Conservation (phyloP, 371 early-diverging fungal genomes). For the Dichotomocladium elegans region DNA sequence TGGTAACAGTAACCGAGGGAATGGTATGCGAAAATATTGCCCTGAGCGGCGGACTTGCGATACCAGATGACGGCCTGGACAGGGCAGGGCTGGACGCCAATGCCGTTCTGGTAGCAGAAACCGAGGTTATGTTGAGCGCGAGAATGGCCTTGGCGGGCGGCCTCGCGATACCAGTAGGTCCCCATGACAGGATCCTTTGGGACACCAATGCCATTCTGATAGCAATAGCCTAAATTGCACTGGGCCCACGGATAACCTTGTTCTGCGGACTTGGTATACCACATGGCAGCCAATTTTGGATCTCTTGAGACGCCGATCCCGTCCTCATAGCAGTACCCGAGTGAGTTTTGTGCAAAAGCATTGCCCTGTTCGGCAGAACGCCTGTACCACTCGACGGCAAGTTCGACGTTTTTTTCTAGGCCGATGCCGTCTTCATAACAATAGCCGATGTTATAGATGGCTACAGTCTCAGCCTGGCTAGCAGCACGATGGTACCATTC, state of each 20-base stretch:
- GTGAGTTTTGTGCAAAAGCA: slow-evolving; percentile 73
- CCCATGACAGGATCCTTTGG: slow-evolving; percentile 56
- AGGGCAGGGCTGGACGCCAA: slow-evolving; percentile 61
- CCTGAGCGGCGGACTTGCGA: slow-evolving; percentile 65
- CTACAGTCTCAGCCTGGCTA: slow-evolving; percentile 59
- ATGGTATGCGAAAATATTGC: slow-evolving; percentile 75
- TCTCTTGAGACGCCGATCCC: slow-evolving; percentile 64
- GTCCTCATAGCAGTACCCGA: slow-evolving; percentile 78
- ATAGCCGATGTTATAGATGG: slow-evolving; percentile 80
- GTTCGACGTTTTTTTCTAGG: slow-evolving; percentile 54
- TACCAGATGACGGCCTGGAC: slow-evolving; percentile 71
- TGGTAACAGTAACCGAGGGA: slow-evolving; percentile 89
- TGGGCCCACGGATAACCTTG: slow-evolving; percentile 56
- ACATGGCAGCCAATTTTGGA: slow-evolving; percentile 35
- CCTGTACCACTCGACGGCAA: slow-evolving; percentile 73
- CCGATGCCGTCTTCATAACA: slow-evolving; percentile 85
- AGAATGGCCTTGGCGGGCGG: slow-evolving; percentile 79
- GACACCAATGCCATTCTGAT: slow-evolving; percentile 83
- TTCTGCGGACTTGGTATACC: slow-evolving; percentile 70
- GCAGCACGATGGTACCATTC: slow-evolving; percentile 69
- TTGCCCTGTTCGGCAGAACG: slow-evolving; percentile 72
- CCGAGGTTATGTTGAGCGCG: slow-evolving; percentile 85
- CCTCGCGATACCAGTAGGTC: slow-evolving; percentile 77
- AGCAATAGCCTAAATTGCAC: slow-evolving; percentile 81
- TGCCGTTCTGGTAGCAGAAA: slow-evolving; percentile 79